phyloP scores from a whole-genome alignment of 2,329 filamentous ascomycete genomes.

The Talaromyces sp. region DNA sequence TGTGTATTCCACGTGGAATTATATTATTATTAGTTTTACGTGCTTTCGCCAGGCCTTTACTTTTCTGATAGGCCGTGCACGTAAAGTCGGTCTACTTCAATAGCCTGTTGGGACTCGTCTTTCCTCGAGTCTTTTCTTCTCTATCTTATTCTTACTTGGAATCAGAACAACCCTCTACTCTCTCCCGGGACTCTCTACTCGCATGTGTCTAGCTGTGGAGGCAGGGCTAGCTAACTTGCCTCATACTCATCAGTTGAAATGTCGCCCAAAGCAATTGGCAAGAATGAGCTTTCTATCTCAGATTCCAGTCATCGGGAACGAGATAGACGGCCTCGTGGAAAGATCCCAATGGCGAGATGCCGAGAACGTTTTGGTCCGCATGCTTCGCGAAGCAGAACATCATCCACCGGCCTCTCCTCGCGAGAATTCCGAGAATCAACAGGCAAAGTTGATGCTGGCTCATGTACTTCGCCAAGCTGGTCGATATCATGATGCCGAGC shows the following conservation, averaged over 20 bases:
- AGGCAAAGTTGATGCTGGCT: slow-evolving; percentile 11
- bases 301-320: slow-evolving; percentile 6
- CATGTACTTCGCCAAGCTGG: slow-evolving; percentile 10
- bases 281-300: slow-evolving; percentile 13
- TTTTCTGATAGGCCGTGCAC: background rate
- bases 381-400: slow-evolving; percentile 3
- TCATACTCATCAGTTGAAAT: slow-evolving; percentile 8
- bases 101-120: background rate
- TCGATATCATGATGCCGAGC: slow-evolving; percentile 8
- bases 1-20: background rate
- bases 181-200: background rate
- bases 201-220: slow-evolving; percentile 3
- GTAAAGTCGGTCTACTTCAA: background rate
- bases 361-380: slow-evolving; percentile 6
- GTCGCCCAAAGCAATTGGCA: slow-evolving; percentile 4
- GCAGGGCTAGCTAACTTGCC: slow-evolving; percentile 6
- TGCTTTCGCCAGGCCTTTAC: background rate
- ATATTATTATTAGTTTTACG: background rate
- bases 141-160: background rate
- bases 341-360: slow-evolving; percentile 10
- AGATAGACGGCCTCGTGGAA: slow-evolving; percentile 11
- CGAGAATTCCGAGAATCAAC: slow-evolving; percentile 7
- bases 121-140: background rate
- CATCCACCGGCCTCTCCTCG: background rate
- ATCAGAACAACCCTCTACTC: background rate